Percentiles rank a stretch among this genome's conserved stretches.
Conservation (phyloP, 352 stramenopile genomes). For the Pythium rhizo-oryzae region DNA sequence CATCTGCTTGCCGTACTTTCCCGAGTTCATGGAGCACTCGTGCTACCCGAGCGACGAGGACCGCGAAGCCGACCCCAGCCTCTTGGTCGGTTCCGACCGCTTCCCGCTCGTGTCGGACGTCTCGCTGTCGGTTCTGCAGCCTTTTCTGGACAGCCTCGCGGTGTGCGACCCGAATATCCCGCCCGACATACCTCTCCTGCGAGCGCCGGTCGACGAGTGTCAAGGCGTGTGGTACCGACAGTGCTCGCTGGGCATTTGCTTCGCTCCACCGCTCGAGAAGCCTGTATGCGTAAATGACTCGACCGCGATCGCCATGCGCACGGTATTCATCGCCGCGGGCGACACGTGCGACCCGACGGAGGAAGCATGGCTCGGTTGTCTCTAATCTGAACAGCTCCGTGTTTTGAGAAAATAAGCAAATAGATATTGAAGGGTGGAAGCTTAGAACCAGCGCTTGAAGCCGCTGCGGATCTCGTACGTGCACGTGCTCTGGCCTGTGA, state of each 20-base stretch:
- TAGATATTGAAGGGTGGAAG: neutral
- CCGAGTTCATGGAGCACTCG: neutral
- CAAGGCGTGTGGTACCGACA: constrained; percentile 27
- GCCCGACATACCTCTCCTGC: neutral
- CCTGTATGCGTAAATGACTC: neutral
- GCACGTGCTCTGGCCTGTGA: constrained; percentile 48
- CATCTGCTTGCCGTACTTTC: neutral
- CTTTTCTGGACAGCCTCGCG: constrained; percentile 1
- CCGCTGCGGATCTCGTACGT: constrained; percentile 37
- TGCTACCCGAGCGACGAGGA: constrained; percentile 17
- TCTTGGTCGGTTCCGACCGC: constrained; percentile 2
- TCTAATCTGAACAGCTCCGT: neutral
- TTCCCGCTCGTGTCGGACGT: constrained; percentile 16
- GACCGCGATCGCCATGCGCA: constrained; percentile 15
- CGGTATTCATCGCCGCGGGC: constrained; percentile 13
- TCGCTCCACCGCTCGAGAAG: neutral
- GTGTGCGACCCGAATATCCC: constrained; percentile 7
- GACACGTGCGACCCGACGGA: constrained; percentile 20
- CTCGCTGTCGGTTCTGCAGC: constrained; percentile 9
- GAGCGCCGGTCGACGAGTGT: constrained; percentile 16
- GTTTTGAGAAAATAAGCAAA: neutral
- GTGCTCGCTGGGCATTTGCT: constrained; percentile 31
- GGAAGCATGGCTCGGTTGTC: constrained; percentile 39
- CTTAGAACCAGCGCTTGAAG: constrained; percentile 60
- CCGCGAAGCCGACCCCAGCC: neutral